Evolutionary conservation across 345 rosid species (phyloP).

Genomic region (Aethionema arabicum): DNA sequence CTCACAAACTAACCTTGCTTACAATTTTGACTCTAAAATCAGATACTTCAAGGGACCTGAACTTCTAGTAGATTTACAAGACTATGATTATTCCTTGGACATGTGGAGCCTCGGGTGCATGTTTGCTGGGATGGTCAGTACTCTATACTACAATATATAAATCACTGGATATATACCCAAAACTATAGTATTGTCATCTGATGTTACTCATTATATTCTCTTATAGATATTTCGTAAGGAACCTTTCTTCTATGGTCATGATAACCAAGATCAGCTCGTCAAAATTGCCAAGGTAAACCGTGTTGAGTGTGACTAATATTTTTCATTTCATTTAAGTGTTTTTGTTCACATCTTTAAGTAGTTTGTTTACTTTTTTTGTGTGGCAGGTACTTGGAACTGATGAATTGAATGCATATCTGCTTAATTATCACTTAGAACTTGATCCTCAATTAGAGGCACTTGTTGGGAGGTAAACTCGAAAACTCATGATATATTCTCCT

Average conservation of each 20-base stretch:
- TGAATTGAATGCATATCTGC: constrained; percentile 85
- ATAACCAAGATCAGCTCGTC: constrained; percentile 97
- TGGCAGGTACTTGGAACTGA: constrained; percentile 95
- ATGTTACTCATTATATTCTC: constrained; percentile 7
- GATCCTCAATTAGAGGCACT: constrained; percentile 94
- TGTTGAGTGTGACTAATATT: background rate
- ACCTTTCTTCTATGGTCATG: constrained; percentile 99
- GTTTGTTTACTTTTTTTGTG: background rate
- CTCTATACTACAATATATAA: constrained; percentile 9
- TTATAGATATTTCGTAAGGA: constrained; percentile 89
- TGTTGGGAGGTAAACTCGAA: constrained; percentile 73
- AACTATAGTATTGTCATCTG: background rate
- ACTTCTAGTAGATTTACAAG: constrained; percentile 91
- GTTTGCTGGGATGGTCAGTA: constrained; percentile 99
- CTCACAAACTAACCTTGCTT: constrained; percentile 1
- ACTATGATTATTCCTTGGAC: constrained; percentile 98
- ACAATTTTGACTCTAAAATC: constrained; percentile 17
- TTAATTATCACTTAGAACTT: constrained; percentile 90
- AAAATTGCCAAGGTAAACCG: constrained; percentile 87
- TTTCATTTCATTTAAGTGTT: background rate
- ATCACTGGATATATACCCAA: background rate
- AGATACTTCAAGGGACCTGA: constrained; percentile 99
- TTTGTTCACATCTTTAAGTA: background rate
- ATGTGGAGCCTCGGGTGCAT: constrained; percentile 99
- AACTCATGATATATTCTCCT: background rate